Percentiles rank a stretch among this genome's conserved stretches.
These are phyloP conservation scores for Rutstroemia sp. DNA, from an alignment of 2,329 filamentous ascomycete genomes.

Conservation along the genomic window DNA sequence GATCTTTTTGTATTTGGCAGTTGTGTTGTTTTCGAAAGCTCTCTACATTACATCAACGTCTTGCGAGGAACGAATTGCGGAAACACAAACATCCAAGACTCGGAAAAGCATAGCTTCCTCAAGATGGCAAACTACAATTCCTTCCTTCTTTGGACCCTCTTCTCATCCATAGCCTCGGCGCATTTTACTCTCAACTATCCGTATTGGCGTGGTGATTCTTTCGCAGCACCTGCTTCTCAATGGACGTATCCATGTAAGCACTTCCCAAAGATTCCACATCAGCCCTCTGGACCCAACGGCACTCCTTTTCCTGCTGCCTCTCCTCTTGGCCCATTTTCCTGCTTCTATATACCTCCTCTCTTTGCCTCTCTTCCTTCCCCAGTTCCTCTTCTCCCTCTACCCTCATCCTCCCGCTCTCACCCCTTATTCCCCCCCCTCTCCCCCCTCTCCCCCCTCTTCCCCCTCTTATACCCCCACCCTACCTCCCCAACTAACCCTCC, in stretches of 20 bases:
- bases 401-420: neutral
- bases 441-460: too few relatives aligned
- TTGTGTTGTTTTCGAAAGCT: too few relatives aligned
- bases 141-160: neutral
- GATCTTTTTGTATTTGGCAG: neutral
- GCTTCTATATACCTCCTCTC: neutral
- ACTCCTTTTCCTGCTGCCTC: neutral
- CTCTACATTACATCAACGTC: too few relatives aligned
- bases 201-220: slow-evolving; percentile 4
- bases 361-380: rapidly evolving
- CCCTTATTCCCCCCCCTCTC: too few relatives aligned
- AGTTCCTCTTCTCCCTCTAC: neutral
- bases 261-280: too few relatives aligned
- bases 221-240: slow-evolving; percentile 9
- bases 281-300: too few relatives aligned
- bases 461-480: too few relatives aligned
- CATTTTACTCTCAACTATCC: slow-evolving; percentile 11
- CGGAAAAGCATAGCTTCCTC: neutral
- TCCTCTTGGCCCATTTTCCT: too few relatives aligned
- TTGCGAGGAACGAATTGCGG: too few relatives aligned
- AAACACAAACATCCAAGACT: neutral
- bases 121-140: neutral
- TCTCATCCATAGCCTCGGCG: slow-evolving; percentile 5
- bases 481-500: neutral
- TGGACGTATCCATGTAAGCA: slow-evolving; percentile 9